Percentiles rank a stretch among this genome's conserved stretches.
Conservation (phyloP, 1,284 basidiomycete genomes). For the Heterobasidion occidentale region DNA sequence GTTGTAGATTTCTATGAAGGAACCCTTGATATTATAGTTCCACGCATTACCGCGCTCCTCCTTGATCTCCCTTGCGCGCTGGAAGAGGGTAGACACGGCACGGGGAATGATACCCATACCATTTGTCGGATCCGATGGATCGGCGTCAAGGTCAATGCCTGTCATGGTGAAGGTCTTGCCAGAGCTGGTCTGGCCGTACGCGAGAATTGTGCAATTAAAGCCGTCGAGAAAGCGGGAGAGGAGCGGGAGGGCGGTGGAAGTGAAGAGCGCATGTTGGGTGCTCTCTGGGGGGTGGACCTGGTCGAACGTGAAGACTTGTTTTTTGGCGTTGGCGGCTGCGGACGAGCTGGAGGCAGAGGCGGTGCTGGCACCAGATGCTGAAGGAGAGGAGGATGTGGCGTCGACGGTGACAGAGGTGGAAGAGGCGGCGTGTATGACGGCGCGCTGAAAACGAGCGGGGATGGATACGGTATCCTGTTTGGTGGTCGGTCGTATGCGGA, state of each 20-base stretch:
- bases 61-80: constrained; percentile 67
- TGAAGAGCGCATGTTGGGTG: constrained; percentile 82
- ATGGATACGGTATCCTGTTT: constrained; percentile 77
- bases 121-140: constrained; percentile 67
- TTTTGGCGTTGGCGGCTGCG: constrained; percentile 56
- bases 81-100: constrained; percentile 89
- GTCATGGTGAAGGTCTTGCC: constrained; percentile 99
- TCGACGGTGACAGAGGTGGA: constrained; percentile 73
- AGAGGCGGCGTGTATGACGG: constrained; percentile 73
- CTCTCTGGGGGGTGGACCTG: constrained; percentile 82
- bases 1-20: constrained; percentile 97
- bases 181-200: constrained; percentile 96
- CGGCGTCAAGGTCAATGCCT: constrained; percentile 78
- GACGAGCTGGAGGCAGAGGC: constrained; percentile 41
- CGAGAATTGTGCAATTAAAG: constrained; percentile 96
- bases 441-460: constrained; percentile 88
- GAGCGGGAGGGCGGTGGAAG: constrained; percentile 76
- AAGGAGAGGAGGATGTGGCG: constrained; percentile 38
- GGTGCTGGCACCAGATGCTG: constrained; percentile 34
- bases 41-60: constrained; percentile 67
- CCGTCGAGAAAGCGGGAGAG: constrained; percentile 90
- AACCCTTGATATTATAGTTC: constrained; percentile 72
- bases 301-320: constrained; percentile 90
- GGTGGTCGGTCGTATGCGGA: constrained; percentile 88
- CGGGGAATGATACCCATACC: constrained; percentile 93